phyloP scores from a whole-genome alignment of 345 rosid genomes.

The Mercurialis annua region DNA sequence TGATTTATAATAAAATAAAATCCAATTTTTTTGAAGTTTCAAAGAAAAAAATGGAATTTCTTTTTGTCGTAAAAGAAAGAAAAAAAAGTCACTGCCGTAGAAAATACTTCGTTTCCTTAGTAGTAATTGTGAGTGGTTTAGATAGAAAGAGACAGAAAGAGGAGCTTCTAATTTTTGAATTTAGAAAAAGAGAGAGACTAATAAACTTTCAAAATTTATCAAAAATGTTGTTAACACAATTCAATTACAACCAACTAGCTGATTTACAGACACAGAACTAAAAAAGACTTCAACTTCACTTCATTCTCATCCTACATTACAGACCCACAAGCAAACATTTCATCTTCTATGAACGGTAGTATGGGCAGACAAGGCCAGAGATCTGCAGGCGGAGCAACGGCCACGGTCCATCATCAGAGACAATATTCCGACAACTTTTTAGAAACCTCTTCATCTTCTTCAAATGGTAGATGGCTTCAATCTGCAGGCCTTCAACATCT shows the following conservation, averaged over 20 bases:
- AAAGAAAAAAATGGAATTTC: no score
- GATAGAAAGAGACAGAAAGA: neutral
- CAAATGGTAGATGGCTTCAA: constrained; percentile 92
- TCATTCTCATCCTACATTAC: neutral
- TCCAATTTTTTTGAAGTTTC: no score
- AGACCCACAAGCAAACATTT: no score
- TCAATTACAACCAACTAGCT: constrained; percentile 5
- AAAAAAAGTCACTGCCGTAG: no score
- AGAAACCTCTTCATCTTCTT: constrained; percentile 66
- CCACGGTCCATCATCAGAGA: constrained; percentile 70
- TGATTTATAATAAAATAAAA: no score
- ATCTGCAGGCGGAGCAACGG: constrained; percentile 67
- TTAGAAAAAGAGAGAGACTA: constrained; percentile 9
- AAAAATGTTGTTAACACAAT: neutral
- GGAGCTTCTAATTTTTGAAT: constrained; percentile 17
- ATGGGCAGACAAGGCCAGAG: constrained; percentile 84
- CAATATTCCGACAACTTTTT: constrained; percentile 73
- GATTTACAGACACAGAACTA: neutral
- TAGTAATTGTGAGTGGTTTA: neutral
- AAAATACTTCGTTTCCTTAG: no score
- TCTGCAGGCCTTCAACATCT: constrained; percentile 89
- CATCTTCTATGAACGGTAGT: constrained; percentile 52
- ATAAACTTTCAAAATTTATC: neutral
- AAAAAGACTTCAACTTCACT: constrained; percentile 5
- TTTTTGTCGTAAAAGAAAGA: no score